Percentiles rank a stretch among this genome's conserved stretches.
These are phyloP conservation scores for Citrus unshiu DNA, from an alignment of 345 rosid genomes.

Conservation along the genomic window DNA sequence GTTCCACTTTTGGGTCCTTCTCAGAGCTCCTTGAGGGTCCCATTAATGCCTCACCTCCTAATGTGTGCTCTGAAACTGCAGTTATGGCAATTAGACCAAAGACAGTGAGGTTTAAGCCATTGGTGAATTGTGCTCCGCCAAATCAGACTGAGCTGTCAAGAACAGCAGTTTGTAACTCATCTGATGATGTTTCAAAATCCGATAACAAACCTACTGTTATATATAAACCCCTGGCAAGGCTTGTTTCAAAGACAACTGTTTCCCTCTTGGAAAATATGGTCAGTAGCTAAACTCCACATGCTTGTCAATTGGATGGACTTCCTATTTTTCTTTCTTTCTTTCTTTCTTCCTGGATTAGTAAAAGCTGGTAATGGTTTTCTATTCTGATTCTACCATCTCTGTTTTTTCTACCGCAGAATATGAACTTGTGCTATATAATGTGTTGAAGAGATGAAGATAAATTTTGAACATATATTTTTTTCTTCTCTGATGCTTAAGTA, in stretches of 20 bases:
- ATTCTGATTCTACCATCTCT: not conserved
- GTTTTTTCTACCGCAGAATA: not conserved
- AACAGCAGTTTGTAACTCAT: conserved; percentile 28
- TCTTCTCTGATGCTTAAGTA: not conserved
- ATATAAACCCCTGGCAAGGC: conserved; percentile 82
- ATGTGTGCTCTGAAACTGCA: conserved; percentile 32
- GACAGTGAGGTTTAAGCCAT: conserved; percentile 62
- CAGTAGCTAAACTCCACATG: conserved; percentile 17
- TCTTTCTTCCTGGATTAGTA: not conserved
- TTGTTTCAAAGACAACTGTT: conserved; percentile 74
- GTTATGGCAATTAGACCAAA: conserved; percentile 74
- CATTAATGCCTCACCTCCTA: conserved; percentile 42
- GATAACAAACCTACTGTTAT: conserved; percentile 44
- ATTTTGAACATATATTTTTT: not conserved
- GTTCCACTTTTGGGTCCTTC: conserved; percentile 58
- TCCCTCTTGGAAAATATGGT: conserved; percentile 83
- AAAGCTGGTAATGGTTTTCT: not conserved
- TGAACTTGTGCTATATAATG: not conserved
- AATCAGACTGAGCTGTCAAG: conserved; percentile 45
- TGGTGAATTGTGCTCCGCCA: conserved; percentile 27
- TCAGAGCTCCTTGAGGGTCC: conserved; percentile 70
- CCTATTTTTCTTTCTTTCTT: not conserved
- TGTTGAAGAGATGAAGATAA: not conserved
- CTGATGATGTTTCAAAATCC: conserved; percentile 36
- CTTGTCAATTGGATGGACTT: not conserved